Percentiles rank a stretch among this genome's conserved stretches.
phyloP scores from a whole-genome alignment of 768 basidiomycete genomes.

The Boletus reticulatus region DNA sequence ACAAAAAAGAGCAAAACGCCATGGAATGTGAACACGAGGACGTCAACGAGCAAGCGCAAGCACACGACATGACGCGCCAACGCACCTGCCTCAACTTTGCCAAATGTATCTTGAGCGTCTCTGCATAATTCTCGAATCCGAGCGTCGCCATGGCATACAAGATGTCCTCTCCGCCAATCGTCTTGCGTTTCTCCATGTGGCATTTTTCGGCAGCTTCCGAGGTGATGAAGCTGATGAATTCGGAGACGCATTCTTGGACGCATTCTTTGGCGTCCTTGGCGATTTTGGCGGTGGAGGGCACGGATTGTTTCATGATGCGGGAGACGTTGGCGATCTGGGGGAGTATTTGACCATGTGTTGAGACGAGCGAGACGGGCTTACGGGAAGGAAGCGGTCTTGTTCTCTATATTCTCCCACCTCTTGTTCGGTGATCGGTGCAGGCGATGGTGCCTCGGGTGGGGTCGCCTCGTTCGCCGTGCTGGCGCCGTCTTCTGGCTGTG shows the following conservation, averaged over 20 bases:
- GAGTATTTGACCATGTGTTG: not conserved
- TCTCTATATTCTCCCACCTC: constrained; percentile 94
- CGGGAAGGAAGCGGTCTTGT: constrained; percentile 94
- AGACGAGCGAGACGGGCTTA: constrained; percentile 26
- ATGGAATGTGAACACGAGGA: no score
- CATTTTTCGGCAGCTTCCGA: constrained; percentile 96
- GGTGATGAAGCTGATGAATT: constrained; percentile 98
- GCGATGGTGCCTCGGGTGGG: constrained; percentile 47
- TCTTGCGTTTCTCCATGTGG: constrained; percentile 93
- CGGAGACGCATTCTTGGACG: constrained; percentile 96
- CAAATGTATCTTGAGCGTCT: constrained; percentile 89
- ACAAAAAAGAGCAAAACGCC: not conserved
- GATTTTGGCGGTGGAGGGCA: constrained; percentile 91
- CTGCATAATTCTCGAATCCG: constrained; percentile 94
- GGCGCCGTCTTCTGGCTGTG: constrained; percentile 39
- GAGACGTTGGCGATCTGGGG: constrained; percentile 91
- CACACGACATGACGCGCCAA: not conserved
- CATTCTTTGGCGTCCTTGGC: constrained; percentile 98
- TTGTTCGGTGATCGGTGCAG: constrained; percentile 81
- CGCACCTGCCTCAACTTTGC: constrained; percentile 81
- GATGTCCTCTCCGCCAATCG: constrained; percentile 97
- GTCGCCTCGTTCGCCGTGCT: constrained; percentile 25
- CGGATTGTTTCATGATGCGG: constrained; percentile 92
- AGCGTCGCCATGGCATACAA: constrained; percentile 90
- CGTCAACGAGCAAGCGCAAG: no score